A percentile compares a stretch with the other conserved stretches of the same genome.
Evolutionary conservation across 2,329 filamentous ascomycete species (phyloP).

Genomic region (Botrytis paeoniae): DNA sequence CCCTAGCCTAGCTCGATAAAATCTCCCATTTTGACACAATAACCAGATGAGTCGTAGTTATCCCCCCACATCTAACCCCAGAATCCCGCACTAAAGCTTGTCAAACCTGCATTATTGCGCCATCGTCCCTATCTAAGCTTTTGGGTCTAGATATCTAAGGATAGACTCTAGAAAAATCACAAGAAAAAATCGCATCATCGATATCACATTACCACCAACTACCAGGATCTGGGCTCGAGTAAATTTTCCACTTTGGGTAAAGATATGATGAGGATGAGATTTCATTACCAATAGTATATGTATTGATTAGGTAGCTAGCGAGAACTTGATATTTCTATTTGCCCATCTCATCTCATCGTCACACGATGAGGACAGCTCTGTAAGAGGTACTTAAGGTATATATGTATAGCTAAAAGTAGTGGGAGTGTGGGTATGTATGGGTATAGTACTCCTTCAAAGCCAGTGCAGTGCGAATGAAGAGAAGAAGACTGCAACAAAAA

Average conservation of each 20-base stretch:
- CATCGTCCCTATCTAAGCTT: background rate
- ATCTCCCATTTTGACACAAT: background rate
- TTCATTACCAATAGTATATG: background rate
- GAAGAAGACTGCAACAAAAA: background rate
- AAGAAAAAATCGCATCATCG: background rate
- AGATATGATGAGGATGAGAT: background rate
- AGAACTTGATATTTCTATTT: background rate
- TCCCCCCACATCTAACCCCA: background rate
- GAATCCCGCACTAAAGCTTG: too few species aligned
- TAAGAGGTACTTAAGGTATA: background rate
- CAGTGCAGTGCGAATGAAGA: background rate
- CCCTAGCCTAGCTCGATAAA: background rate
- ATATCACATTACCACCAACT: background rate
- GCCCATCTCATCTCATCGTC: background rate
- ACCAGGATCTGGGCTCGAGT: background rate
- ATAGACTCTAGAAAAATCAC: background rate
- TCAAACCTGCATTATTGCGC: background rate
- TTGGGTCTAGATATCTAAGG: background rate
- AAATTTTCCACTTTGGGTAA: background rate
- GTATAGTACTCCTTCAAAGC: slow-evolving; percentile 16
- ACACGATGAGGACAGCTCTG: background rate
- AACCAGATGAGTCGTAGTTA: background rate
- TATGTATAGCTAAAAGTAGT: background rate
- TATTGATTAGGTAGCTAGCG: background rate
- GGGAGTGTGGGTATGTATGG: slow-evolving; percentile 14